These are phyloP conservation scores for Tolypocladium tropicale DNA, from an alignment of 2,329 filamentous ascomycete species.

Conservation along the genomic window DNA sequence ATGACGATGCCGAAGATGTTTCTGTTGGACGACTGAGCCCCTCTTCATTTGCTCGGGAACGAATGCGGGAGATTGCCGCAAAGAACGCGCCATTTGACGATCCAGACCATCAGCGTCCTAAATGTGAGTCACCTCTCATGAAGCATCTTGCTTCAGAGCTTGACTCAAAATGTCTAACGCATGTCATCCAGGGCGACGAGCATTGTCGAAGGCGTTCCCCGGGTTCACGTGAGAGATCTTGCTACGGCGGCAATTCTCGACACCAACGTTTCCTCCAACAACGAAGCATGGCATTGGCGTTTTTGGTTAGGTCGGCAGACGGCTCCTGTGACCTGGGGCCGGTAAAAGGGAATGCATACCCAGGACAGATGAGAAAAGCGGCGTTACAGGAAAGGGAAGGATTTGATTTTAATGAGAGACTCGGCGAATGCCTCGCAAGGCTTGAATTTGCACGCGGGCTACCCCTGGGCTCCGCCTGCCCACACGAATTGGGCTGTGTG, in stretches of 20 bases:
- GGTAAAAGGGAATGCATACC: not conserved
- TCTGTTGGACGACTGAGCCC: slow-evolving; percentile 26
- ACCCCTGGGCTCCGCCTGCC: not conserved
- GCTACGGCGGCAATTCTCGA: not conserved
- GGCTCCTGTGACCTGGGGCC: not conserved
- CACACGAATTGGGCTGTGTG: not conserved
- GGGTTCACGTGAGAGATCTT: slow-evolving; percentile 17
- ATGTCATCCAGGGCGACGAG: slow-evolving; percentile 27
- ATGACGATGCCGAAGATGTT: slow-evolving; percentile 16
- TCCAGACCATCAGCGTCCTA: slow-evolving; percentile 26
- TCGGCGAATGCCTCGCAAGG: not conserved
- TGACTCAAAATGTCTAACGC: not conserved
- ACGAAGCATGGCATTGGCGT: slow-evolving; percentile 19
- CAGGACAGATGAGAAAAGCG: not conserved
- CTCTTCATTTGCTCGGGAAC: slow-evolving; percentile 31
- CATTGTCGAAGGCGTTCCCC: slow-evolving; percentile 33
- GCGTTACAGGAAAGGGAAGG: not conserved
- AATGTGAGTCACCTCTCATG: slow-evolving; percentile 22
- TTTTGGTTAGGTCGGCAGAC: slow-evolving; percentile 9
- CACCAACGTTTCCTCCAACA: not conserved
- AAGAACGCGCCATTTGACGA: slow-evolving; percentile 33
- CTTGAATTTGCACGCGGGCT: not conserved
- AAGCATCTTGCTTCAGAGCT: too few relatives aligned
- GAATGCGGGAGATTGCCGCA: slow-evolving; percentile 32
- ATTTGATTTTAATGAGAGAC: not conserved